Base-by-base conservation (phyloP, 2,329 filamentous ascomycete genomes). In the Septoria linicola region DNA sequence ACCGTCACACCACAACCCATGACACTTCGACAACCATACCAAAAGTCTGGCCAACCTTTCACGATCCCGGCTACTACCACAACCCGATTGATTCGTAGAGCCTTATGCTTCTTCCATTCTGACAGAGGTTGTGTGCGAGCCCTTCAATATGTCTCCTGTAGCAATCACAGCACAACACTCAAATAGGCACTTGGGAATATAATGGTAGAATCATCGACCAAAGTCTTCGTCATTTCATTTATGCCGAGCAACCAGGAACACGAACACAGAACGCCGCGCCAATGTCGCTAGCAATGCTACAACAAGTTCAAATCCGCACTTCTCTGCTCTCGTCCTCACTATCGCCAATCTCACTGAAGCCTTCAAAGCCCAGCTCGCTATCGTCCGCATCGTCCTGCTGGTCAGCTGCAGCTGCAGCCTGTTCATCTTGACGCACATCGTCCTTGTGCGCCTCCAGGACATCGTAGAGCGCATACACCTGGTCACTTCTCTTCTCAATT, bases 391-490 rank as follows among this genome's bases (percentile, higher is more conserved):
- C 63, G 20, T 61, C 55, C 4, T 71, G 66, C 3, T 17, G 35
- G 13, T 51, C 75, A 61, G 87, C 83, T 36, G 85, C 73, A 61
- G 83, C 23, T 2, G 16, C 79, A 16, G 81, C 78, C 59, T 81
- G 77, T 1, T 74, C 80, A 77, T 87, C 84, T 57, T 79, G 76
- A 63, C 82, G 79, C 0, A 82, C 82, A 2, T 78, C 77, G 27
- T 76, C 76, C 72, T 87, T 88, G 67, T 91, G 87, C 4, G 85
- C 88, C 69, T 92, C 88, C 0, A 93, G 76, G 1, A 93, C 88
- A 67, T 95, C 89, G 61, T 91, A 88, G 11, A 95, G 75, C 35
- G 82, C 80, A 70, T 95, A 95, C 35, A 95, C 84, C 68, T 91
- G 87, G 55, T 88, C 85, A 20, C 83, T 82, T 70, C 91, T 89